phyloP scores from a whole-genome alignment of 257 asterid genomes.

The Verbena officinalis region DNA sequence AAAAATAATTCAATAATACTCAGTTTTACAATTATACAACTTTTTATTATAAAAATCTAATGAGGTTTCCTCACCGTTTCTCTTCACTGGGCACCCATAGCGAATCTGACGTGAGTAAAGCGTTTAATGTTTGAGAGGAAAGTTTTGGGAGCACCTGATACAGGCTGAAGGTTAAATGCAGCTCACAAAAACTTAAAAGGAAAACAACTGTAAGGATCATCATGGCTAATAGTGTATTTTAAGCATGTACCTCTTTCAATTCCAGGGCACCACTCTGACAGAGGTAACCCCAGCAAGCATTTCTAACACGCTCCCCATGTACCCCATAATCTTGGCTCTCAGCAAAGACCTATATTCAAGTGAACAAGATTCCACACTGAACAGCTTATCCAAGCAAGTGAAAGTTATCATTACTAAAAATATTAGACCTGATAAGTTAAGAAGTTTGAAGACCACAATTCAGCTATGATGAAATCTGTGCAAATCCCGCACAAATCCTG shows the following conservation, averaged over 20 bases:
- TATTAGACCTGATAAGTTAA: slow-evolving; percentile 83
- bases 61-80: slow-evolving; percentile 66
- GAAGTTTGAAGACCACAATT: slow-evolving; percentile 95
- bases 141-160: slow-evolving; percentile 93
- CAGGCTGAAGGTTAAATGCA: slow-evolving; percentile 28
- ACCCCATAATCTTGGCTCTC: slow-evolving; percentile 97
- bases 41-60: slow-evolving; percentile 12
- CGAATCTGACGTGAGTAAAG: slow-evolving; percentile 89
- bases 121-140: slow-evolving; percentile 86
- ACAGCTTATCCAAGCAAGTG: slow-evolving; percentile 8
- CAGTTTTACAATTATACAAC: slow-evolving; percentile 22
- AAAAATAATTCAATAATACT: slow-evolving; percentile 17
- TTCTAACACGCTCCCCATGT: slow-evolving; percentile 96
- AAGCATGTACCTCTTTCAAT: slow-evolving; percentile 73
- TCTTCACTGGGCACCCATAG: slow-evolving; percentile 97
- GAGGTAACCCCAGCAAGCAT: slow-evolving; percentile 99
- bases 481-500: slow-evolving; percentile 95
- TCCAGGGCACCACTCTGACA: slow-evolving; percentile 97
- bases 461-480: slow-evolving; percentile 93
- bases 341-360: slow-evolving; percentile 74
- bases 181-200: slow-evolving; percentile 18
- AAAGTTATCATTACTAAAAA: slow-evolving; percentile 23
- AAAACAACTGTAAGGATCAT: slow-evolving; percentile 14
- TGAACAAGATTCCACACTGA: slow-evolving; percentile 24
- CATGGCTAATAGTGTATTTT: slow-evolving; percentile 22